These are phyloP conservation scores for Dryas integrifolia DNA, from an alignment of 331 rosid genomes.

Conservation along the genomic window DNA sequence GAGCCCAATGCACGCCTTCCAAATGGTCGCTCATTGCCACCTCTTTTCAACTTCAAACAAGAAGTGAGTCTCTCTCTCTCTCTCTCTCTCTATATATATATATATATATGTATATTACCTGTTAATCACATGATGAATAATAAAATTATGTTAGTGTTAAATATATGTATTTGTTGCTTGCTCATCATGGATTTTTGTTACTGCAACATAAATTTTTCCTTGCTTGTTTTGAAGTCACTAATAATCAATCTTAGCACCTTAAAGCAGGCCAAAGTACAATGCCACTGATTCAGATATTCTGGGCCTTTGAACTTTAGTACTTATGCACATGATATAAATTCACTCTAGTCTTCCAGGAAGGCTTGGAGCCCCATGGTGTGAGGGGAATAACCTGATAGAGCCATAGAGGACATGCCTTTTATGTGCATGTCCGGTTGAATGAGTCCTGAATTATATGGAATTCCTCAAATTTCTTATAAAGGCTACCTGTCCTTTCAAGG, in stretches of 20 bases:
- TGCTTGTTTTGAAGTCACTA: neutral
- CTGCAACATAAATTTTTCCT: neutral
- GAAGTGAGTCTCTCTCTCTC: constrained; percentile 56
- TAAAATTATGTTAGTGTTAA: neutral
- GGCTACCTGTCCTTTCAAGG: neutral
- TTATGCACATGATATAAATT: neutral
- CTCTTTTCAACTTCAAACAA: constrained; percentile 88
- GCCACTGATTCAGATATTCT: neutral
- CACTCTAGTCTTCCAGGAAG: neutral
- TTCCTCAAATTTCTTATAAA: neutral
- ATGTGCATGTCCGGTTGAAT: neutral
- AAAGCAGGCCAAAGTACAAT: neutral
- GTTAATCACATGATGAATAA: neutral
- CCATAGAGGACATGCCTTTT: neutral
- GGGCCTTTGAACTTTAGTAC: neutral
- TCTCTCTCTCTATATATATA: too few relatives aligned
- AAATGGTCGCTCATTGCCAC: constrained; percentile 82
- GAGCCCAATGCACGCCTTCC: constrained; percentile 86
- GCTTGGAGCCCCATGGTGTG: neutral
- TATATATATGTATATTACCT: neutral
- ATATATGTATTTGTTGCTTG: neutral
- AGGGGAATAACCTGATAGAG: neutral
- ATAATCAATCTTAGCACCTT: neutral
- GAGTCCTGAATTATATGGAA: neutral
- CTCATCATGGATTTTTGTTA: neutral